phyloP scores from a whole-genome alignment of 345 rosid genomes.

The Aquilaria yunnanensis region DNA sequence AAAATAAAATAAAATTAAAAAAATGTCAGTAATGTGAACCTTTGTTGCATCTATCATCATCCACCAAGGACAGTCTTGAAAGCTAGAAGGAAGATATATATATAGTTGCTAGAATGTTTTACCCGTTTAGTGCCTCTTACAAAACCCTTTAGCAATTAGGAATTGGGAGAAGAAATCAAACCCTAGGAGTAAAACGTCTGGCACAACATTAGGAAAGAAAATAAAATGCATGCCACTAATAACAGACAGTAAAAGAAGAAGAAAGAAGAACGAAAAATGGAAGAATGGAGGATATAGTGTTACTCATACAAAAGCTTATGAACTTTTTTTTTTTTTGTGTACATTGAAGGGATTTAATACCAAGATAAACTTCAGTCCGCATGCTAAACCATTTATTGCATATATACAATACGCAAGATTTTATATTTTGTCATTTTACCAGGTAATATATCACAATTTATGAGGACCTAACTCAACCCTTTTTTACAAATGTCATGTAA shows the following conservation, averaged over 20 bases:
- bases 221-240: neutral
- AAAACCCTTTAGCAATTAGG: neutral
- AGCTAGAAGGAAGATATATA: neutral
- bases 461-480: neutral
- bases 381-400: neutral
- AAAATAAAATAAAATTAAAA: too few relatives aligned
- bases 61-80: too few relatives aligned
- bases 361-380: too few relatives aligned
- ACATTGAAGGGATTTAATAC: too few relatives aligned
- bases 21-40: too few relatives aligned
- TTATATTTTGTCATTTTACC: neutral
- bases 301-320: slow-evolving; percentile 4
- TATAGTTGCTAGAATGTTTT: neutral
- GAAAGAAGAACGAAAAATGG: neutral
- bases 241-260: neutral
- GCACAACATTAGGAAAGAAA: neutral
- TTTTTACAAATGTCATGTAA: too few relatives aligned
- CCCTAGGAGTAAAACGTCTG: too few relatives aligned
- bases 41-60: too few relatives aligned
- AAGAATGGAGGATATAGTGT: neutral
- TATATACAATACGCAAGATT: neutral
- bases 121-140: neutral
- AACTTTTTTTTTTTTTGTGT: too few relatives aligned
- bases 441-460: slow-evolving; percentile 13
- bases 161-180: too few relatives aligned